These are phyloP conservation scores for Lactarius quietus DNA, from an alignment of 768 basidiomycete genomes.

Conservation along the genomic window DNA sequence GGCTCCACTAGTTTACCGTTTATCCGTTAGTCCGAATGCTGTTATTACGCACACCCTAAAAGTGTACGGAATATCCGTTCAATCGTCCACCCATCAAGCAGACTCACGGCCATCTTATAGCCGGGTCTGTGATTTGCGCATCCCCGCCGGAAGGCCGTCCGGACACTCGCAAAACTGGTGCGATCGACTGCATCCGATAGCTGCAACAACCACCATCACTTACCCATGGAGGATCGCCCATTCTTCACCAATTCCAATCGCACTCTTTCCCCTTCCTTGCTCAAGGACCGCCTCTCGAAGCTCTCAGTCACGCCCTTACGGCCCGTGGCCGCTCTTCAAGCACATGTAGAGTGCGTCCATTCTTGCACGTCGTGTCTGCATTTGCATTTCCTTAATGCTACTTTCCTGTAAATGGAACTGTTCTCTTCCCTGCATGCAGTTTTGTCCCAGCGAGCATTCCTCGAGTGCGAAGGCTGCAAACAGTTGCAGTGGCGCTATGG, in stretches of 20 bases:
- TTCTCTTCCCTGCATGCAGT: constrained; percentile 35
- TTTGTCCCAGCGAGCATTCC: constrained; percentile 89
- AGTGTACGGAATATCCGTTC: too few species aligned
- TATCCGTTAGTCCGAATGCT: background rate
- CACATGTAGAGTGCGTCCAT: constrained; percentile 66
- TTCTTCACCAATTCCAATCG: constrained; percentile 41
- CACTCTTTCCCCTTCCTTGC: constrained; percentile 55
- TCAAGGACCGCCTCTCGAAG: constrained; percentile 57
- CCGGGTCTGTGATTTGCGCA: constrained; percentile 14
- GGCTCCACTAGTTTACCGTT: background rate
- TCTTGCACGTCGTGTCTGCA: constrained; percentile 6
- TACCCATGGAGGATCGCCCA: constrained; percentile 17
- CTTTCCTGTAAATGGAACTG: background rate
- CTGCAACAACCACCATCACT: background rate
- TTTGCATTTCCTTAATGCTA: background rate
- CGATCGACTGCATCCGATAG: background rate
- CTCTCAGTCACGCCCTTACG: constrained; percentile 50
- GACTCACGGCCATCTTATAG: background rate
- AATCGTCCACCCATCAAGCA: background rate
- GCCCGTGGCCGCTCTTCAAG: constrained; percentile 62
- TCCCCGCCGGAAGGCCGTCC: background rate
- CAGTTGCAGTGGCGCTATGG: constrained; percentile 84
- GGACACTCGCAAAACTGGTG: constrained; percentile 2
- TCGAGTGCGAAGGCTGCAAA: constrained; percentile 81
- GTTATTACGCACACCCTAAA: too few species aligned